phyloP scores from a whole-genome alignment of 345 rosid genomes.

The Lumnitzera littorea region DNA sequence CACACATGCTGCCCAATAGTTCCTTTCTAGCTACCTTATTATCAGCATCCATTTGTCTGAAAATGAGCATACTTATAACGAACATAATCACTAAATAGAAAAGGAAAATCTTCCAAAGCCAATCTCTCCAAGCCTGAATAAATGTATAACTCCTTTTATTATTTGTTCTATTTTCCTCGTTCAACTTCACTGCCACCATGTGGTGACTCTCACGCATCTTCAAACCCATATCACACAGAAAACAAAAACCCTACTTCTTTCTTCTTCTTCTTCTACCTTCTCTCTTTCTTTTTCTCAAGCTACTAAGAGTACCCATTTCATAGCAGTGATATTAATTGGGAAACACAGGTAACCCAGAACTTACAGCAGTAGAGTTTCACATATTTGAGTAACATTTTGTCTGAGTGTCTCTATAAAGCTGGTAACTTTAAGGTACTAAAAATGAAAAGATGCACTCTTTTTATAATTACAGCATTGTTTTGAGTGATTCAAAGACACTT shows the following conservation, averaged over 20 bases:
- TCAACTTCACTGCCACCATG: conserved; percentile 54
- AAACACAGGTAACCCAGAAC: conserved; percentile 6
- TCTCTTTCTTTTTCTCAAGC: conserved; percentile 15
- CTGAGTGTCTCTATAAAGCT: no score
- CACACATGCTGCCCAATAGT: conserved; percentile 80
- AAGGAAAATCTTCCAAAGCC: conserved; percentile 53
- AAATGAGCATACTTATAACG: conserved; percentile 34
- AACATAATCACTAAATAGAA: conserved; percentile 50
- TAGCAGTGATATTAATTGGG: conserved; percentile 12
- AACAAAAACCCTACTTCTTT: conserved; percentile 10
- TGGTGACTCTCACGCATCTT: conserved; percentile 53
- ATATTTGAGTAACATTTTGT: no score
- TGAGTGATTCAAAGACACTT: conserved; percentile 22
- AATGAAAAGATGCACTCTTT: conserved; percentile 19
- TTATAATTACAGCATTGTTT: conserved; percentile 38
- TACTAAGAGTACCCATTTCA: conserved; percentile 37
- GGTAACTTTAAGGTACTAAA: conserved; percentile 9
- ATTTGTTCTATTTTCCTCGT: conserved; percentile 56
- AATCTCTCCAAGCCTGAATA: conserved; percentile 55
- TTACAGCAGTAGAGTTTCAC: not conserved
- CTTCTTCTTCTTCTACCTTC: not conserved
- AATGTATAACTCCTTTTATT: conserved; percentile 59
- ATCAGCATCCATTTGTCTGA: conserved; percentile 49
- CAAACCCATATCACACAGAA: conserved; percentile 32
- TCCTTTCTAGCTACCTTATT: conserved; percentile 70